Percentiles rank a stretch among this genome's conserved stretches.
These are phyloP conservation scores for Lipomyces starkeyi DNA, from an alignment of 805 yeast species.

Conservation along the genomic window DNA sequence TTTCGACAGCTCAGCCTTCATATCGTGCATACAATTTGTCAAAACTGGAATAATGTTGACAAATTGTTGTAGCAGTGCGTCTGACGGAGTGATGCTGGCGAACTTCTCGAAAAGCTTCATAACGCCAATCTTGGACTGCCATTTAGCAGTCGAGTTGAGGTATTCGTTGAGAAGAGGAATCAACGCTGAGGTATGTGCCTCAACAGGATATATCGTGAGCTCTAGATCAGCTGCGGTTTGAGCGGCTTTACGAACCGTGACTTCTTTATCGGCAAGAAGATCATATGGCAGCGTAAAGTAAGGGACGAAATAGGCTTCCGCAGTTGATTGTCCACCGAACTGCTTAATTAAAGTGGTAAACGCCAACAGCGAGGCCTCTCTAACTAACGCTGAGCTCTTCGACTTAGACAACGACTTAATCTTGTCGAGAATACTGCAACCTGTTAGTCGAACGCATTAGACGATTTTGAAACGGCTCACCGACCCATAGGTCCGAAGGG, in stretches of 20 bases:
- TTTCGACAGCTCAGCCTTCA: conserved; percentile 93
- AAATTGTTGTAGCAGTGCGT: conserved; percentile 81
- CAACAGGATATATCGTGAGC: conserved; percentile 72
- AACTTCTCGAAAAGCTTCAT: conserved; percentile 74
- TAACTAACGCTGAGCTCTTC: conserved; percentile 72
- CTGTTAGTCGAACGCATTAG: not conserved
- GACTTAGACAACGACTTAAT: conserved; percentile 70
- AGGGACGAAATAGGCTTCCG: conserved; percentile 53
- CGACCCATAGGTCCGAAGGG: conserved; percentile 53
- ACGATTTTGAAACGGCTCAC: not conserved
- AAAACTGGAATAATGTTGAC: conserved; percentile 79
- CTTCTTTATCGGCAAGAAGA: conserved; percentile 83
- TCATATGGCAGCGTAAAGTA: conserved; percentile 71
- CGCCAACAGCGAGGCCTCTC: conserved; percentile 77
- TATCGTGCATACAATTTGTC: conserved; percentile 90
- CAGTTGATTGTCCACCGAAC: conserved; percentile 67
- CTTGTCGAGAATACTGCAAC: conserved; percentile 57
- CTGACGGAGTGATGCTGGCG: conserved; percentile 80
- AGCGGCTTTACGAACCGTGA: conserved; percentile 84
- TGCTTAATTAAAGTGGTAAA: conserved; percentile 63
- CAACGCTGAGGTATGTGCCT: conserved; percentile 75
- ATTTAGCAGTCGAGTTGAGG: conserved; percentile 82
- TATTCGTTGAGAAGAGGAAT: conserved; percentile 66
- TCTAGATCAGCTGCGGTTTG: conserved; percentile 75
- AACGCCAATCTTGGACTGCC: conserved; percentile 75